Evolutionary conservation across 306 rosid species (phyloP).

Genomic region (Prinsepia uniflora): DNA sequence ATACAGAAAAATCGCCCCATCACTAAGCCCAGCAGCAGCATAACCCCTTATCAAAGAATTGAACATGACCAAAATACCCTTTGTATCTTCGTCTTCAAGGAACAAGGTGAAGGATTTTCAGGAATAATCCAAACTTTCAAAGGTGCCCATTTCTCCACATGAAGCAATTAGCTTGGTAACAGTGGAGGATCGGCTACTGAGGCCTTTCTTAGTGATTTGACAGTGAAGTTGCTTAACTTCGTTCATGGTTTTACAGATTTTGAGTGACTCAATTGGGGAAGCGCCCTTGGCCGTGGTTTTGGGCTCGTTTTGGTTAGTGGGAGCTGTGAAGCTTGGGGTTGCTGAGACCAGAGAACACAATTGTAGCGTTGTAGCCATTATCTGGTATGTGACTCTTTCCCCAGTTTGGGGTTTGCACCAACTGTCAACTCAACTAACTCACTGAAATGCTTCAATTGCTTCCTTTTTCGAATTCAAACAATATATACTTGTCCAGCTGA

Average conservation of each 20-base stretch:
- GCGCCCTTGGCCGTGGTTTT: slow-evolving; percentile 22
- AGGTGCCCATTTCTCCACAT: slow-evolving; percentile 49
- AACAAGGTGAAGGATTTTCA: slow-evolving; percentile 36
- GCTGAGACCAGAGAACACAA: slow-evolving; percentile 31
- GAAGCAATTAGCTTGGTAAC: slow-evolving; percentile 43
- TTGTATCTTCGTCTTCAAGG: slow-evolving; percentile 23
- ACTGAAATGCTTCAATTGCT: not conserved
- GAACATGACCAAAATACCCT: slow-evolving; percentile 38
- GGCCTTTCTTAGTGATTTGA: slow-evolving; percentile 48
- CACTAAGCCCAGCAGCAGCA: slow-evolving; percentile 49
- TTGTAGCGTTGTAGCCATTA: slow-evolving; percentile 43
- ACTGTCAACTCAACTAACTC: not conserved
- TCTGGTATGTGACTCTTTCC: not conserved
- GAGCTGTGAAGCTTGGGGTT: slow-evolving; percentile 27
- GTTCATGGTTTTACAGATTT: slow-evolving; percentile 48
- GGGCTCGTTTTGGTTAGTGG: slow-evolving; percentile 28
- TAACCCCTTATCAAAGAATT: slow-evolving; percentile 64
- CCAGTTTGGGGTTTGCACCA: not conserved
- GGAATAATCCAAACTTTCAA: slow-evolving; percentile 52
- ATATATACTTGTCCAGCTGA: not conserved
- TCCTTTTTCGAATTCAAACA: not conserved
- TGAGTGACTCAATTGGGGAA: slow-evolving; percentile 28
- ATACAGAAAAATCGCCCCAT: slow-evolving; percentile 45
- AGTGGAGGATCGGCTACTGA: slow-evolving; percentile 28
- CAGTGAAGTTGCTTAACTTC: slow-evolving; percentile 60